phyloP scores from a whole-genome alignment of 176 grass and related monocot genomes.

The Typha latifolia region DNA sequence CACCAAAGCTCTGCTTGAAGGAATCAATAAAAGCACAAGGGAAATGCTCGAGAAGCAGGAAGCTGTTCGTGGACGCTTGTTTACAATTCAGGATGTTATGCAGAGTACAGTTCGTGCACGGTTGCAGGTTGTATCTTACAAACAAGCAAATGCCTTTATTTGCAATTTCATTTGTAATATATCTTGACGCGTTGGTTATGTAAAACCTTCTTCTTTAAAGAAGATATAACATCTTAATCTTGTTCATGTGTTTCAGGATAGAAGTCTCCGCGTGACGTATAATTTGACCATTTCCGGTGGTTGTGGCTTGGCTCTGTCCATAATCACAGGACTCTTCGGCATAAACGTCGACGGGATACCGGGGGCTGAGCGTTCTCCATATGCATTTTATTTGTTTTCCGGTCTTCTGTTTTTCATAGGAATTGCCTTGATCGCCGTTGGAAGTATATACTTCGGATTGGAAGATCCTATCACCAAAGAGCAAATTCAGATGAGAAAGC shows the following conservation, averaged over 20 bases:
- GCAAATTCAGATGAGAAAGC: constrained; percentile 41
- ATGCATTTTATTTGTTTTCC: constrained; percentile 43
- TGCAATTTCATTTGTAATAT: too few species aligned
- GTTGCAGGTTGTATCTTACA: constrained; percentile 30
- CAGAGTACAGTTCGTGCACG: constrained; percentile 51
- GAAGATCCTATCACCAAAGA: constrained; percentile 40
- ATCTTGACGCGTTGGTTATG: too few species aligned
- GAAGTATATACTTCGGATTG: constrained; percentile 34
- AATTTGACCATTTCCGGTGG: constrained; percentile 52
- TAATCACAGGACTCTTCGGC: constrained; percentile 44
- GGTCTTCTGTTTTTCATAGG: constrained; percentile 29
- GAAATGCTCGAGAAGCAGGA: constrained; percentile 58
- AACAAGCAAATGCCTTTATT: too few species aligned
- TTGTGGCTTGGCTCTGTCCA: constrained; percentile 37
- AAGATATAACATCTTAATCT: background rate
- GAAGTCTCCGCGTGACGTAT: constrained; percentile 37
- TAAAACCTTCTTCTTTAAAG: too few species aligned
- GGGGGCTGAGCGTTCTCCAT: constrained; percentile 27
- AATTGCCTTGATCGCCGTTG: constrained; percentile 23
- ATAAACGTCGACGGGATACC: constrained; percentile 64
- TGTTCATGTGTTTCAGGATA: constrained; percentile 33
- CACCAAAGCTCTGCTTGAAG: constrained; percentile 36
- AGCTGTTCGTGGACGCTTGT: constrained; percentile 38
- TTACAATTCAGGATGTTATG: constrained; percentile 64
- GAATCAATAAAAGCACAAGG: constrained; percentile 35